Percentiles rank a stretch among this genome's conserved stretches.
These are phyloP conservation scores for Mrakia gelida DNA, from an alignment of 768 basidiomycete species.

Conservation along the genomic window DNA sequence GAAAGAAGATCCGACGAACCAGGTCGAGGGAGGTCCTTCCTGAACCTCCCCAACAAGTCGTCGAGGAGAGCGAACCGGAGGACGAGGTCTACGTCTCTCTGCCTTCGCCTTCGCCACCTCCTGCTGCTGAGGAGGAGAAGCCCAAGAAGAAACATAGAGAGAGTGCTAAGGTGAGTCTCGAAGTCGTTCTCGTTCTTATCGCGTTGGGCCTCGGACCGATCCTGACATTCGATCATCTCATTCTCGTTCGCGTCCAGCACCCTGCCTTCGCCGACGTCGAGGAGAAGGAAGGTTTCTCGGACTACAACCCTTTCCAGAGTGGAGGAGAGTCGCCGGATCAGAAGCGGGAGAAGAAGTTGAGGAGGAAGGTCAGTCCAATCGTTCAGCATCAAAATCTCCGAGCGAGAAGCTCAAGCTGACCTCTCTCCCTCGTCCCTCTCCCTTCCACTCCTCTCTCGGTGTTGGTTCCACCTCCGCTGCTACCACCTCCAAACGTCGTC, in stretches of 20 bases:
- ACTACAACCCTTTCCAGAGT: constrained; percentile 33
- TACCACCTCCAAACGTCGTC: constrained; percentile 18
- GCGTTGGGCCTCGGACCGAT: not conserved
- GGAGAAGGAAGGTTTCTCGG: constrained; percentile 30
- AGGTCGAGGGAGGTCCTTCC: not conserved
- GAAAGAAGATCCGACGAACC: constrained; percentile 7
- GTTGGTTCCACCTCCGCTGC: not conserved
- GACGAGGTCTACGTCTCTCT: not conserved
- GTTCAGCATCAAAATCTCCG: not conserved
- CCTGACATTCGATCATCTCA: not conserved
- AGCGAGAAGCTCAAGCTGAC: not conserved
- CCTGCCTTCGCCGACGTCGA: constrained; percentile 22
- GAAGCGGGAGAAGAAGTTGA: constrained; percentile 24
- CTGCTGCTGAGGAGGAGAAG: not conserved
- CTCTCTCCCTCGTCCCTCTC: not conserved
- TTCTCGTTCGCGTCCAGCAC: not conserved
- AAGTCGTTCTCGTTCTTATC: not conserved
- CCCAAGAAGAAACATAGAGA: not conserved
- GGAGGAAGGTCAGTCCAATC: constrained; percentile 21
- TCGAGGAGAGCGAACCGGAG: constrained; percentile 26
- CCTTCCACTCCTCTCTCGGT: constrained; percentile 24
- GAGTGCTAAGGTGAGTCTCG: constrained; percentile 1
- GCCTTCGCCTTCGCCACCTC: not conserved
- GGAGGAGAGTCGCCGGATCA: constrained; percentile 30
- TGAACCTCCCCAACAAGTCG: constrained; percentile 5